Percentiles rank a stretch among this genome's conserved stretches.
Conservation (phyloP, 768 basidiomycete genomes). For the Hemileccinum impolitum region DNA sequence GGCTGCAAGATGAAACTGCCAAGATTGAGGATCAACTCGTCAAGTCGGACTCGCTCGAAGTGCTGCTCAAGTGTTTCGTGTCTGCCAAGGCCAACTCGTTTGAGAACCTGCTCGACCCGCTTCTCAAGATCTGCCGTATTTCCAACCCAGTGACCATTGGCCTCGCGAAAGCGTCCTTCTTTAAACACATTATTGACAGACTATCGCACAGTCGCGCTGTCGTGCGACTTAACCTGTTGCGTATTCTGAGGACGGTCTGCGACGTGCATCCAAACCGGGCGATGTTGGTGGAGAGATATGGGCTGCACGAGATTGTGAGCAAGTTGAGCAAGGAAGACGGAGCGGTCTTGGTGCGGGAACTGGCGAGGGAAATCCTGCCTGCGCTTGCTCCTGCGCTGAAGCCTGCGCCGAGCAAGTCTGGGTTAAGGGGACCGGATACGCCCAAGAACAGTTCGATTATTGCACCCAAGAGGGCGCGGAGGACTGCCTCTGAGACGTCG, state of each 20-base stretch:
- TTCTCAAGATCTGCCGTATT: constrained; percentile 86
- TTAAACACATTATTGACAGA: constrained; percentile 83
- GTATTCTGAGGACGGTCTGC: constrained; percentile 80
- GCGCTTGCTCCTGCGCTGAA: constrained; percentile 68
- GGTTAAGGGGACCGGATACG: constrained; percentile 32
- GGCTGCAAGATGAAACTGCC: constrained; percentile 94
- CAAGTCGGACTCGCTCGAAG: constrained; percentile 60
- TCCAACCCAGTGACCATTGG: constrained; percentile 72
- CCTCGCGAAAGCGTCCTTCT: constrained; percentile 79
- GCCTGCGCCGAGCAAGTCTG: constrained; percentile 40
- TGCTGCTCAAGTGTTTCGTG: constrained; percentile 76
- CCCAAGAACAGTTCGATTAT: constrained; percentile 40
- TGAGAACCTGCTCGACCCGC: constrained; percentile 88
- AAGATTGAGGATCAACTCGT: constrained; percentile 88
- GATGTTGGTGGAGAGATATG: constrained; percentile 78
- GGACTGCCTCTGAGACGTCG: constrained; percentile 69
- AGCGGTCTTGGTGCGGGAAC: constrained; percentile 85
- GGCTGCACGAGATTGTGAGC: constrained; percentile 76
- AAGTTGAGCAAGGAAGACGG: constrained; percentile 80
- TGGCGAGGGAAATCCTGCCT: constrained; percentile 84
- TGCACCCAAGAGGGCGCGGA: constrained; percentile 62
- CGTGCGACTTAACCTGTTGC: constrained; percentile 84
- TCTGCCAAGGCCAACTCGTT: constrained; percentile 85
- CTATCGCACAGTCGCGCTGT: constrained; percentile 75
- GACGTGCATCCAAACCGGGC: constrained; percentile 87